Percentiles rank a stretch among this genome's conserved stretches.
These are phyloP conservation scores for Oryza officinalis DNA, from an alignment of 176 grass and related monocot genomes.

Conservation along the genomic window DNA sequence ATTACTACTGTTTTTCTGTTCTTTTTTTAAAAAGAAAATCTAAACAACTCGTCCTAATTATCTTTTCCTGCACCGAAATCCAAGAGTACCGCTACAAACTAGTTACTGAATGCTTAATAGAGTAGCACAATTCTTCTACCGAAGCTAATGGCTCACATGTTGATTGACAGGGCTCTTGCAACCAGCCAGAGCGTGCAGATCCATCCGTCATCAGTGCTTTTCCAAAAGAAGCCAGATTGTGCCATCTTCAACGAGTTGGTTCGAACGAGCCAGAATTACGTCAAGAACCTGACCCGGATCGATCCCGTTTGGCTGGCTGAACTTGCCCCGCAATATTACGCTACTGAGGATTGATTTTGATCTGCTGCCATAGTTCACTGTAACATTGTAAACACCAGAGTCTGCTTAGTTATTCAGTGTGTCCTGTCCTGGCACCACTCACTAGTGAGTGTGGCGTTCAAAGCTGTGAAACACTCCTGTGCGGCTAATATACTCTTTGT, in stretches of 20 bases:
- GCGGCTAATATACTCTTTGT: background rate
- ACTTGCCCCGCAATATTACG: constrained; percentile 83
- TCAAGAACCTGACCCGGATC: constrained; percentile 73
- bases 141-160: background rate
- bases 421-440: background rate
- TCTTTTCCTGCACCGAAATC: background rate
- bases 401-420: background rate
- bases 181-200: constrained; percentile 72
- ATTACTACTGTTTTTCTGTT: background rate
- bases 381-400: background rate
- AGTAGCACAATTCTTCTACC: background rate
- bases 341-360: constrained; percentile 46
- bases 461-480: background rate
- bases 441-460: background rate
- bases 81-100: background rate
- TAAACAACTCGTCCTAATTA: background rate
- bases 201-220: constrained; percentile 90
- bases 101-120: background rate
- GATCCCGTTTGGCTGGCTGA: constrained; percentile 90
- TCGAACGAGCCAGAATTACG: constrained; percentile 70
- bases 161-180: constrained; percentile 60
- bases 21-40: background rate
- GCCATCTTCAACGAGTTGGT: constrained; percentile 84
- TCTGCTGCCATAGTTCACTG: background rate
- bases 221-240: constrained; percentile 67